Conservation (phyloP, 768 basidiomycete species). For the Suillus variegatus region DNA sequence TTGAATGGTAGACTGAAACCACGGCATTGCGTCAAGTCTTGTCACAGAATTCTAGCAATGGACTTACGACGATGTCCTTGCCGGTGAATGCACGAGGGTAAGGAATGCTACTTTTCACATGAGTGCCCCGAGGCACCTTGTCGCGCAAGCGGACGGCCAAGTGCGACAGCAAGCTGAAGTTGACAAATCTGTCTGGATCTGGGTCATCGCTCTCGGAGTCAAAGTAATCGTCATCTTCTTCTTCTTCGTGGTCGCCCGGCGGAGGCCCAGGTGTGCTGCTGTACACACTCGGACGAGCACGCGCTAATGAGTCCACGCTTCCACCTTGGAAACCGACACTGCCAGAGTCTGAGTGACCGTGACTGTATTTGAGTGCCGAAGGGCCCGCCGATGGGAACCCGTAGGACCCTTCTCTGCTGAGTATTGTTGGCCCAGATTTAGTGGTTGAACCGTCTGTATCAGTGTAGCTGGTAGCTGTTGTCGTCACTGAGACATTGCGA, state of each 20-base stretch:
- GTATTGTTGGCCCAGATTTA: slow-evolving; percentile 18
- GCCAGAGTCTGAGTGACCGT: slow-evolving; percentile 17
- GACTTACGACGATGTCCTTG: slow-evolving; percentile 86
- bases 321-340: slow-evolving; percentile 18
- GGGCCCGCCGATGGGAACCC: slow-evolving; percentile 22
- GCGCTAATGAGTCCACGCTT: slow-evolving; percentile 31
- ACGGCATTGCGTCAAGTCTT: not conserved
- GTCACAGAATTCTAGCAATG: not conserved
- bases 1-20: slow-evolving; percentile 80
- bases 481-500: slow-evolving; percentile 28
- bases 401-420: slow-evolving; percentile 19
- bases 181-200: slow-evolving; percentile 78
- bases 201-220: slow-evolving; percentile 58
- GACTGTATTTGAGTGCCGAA: slow-evolving; percentile 21
- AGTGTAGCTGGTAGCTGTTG: slow-evolving; percentile 24
- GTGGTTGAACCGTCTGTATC: slow-evolving; percentile 12
- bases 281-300: slow-evolving; percentile 20
- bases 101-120: slow-evolving; percentile 91
- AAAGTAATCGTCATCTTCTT: slow-evolving; percentile 30
- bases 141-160: slow-evolving; percentile 88
- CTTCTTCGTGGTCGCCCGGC: slow-evolving; percentile 21
- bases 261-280: slow-evolving; percentile 19
- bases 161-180: slow-evolving; percentile 84
- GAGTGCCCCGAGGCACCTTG: slow-evolving; percentile 82
- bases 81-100: slow-evolving; percentile 93